These are phyloP conservation scores for Euphorbia lathyris DNA, from an alignment of 345 rosid species.

Conservation along the genomic window DNA sequence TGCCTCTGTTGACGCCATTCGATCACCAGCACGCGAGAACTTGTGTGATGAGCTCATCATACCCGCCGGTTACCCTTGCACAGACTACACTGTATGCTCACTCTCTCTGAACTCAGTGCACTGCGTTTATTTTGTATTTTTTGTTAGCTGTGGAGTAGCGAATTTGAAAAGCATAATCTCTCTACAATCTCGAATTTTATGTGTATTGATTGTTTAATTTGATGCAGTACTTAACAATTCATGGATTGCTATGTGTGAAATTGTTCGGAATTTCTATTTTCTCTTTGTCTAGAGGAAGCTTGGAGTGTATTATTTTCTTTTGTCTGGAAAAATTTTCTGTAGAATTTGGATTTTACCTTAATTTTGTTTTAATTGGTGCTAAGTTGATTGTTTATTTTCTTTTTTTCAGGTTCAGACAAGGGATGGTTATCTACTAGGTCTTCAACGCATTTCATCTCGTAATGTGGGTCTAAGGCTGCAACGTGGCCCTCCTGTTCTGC, in stretches of 20 bases:
- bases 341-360: not conserved
- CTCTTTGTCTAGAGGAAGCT: not conserved
- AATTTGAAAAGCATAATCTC: not conserved
- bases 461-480: slow-evolving; percentile 23
- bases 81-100: slow-evolving; percentile 57
- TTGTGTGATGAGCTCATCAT: slow-evolving; percentile 59
- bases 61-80: slow-evolving; percentile 74
- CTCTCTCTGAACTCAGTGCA: not conserved
- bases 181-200: not conserved
- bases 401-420: slow-evolving; percentile 56
- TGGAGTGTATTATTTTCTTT: not conserved
- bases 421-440: slow-evolving; percentile 75
- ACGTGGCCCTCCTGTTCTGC: slow-evolving; percentile 65
- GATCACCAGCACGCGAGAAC: slow-evolving; percentile 35
- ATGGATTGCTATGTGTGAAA: not conserved
- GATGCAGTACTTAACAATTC: not conserved
- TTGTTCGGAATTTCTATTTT: not conserved
- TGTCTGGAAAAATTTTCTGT: not conserved
- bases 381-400: too few species aligned
- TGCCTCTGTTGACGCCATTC: slow-evolving; percentile 18
- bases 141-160: too few species aligned
- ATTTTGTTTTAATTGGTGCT: not conserved
- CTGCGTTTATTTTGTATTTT: too few species aligned
- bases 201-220: not conserved
- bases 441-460: slow-evolving; percentile 71